Conservation (phyloP, 139 green algal genomes). For the Protoeuglena noctilucae region DNA sequence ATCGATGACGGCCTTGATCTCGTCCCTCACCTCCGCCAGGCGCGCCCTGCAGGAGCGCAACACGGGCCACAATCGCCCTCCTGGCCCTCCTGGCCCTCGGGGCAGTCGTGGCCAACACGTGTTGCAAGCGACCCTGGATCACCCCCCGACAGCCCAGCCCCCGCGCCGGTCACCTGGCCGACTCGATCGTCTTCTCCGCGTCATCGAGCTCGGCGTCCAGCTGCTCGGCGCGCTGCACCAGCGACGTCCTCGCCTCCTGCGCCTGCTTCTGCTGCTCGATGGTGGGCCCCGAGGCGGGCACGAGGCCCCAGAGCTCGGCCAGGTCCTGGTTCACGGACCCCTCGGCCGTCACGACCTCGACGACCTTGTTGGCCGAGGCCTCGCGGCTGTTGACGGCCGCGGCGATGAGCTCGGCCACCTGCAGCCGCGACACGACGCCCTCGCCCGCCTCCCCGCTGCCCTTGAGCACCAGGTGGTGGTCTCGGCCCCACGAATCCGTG, state of each 20-base stretch:
- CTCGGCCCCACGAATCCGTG: slow-evolving; percentile 73
- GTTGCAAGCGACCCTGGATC: too few species aligned
- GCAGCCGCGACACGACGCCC: slow-evolving; percentile 59
- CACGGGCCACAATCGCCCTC: too few species aligned
- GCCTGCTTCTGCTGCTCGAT: background rate
- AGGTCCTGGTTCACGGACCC: background rate
- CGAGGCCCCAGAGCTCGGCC: background rate
- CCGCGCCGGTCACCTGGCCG: background rate
- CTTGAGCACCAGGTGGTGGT: slow-evolving; percentile 61
- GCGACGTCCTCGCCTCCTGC: background rate
- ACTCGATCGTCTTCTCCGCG: background rate
- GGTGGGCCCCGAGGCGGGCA: background rate
- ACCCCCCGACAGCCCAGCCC: background rate
- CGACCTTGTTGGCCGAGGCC: slow-evolving; percentile 58
- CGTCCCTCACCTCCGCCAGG: too few species aligned
- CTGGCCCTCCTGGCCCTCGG: background rate
- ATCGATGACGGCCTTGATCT: too few species aligned
- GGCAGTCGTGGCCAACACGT: too few species aligned
- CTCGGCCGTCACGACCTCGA: background rate
- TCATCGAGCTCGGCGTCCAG: background rate
- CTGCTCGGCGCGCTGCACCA: background rate
- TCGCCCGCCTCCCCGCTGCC: slow-evolving; percentile 56
- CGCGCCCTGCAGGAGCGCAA: too few species aligned
- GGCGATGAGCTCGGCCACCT: slow-evolving; percentile 74
- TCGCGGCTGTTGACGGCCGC: slow-evolving; percentile 28